phyloP scores from a whole-genome alignment of 768 basidiomycete genomes.

The Arthromyces matolae region DNA sequence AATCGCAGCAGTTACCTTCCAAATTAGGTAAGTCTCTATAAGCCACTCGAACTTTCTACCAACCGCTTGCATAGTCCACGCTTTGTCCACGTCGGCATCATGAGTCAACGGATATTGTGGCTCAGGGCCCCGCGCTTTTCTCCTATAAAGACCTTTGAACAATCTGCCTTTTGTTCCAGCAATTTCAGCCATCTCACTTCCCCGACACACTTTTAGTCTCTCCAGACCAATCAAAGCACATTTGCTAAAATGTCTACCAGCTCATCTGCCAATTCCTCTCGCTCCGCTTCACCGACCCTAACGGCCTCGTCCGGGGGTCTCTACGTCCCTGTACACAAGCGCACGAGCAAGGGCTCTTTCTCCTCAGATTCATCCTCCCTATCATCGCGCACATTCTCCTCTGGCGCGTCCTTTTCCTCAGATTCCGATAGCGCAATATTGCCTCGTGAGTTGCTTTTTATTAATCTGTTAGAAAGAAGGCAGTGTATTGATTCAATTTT shows the following conservation, averaged over 20 bases:
- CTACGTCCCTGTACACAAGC: constrained; percentile 41
- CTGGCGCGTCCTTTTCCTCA: constrained; percentile 13
- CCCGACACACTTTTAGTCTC: no score
- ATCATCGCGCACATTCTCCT: constrained; percentile 12
- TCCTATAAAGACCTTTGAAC: no score
- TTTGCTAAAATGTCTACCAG: constrained; percentile 22
- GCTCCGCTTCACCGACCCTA: constrained; percentile 18
- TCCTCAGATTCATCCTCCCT: constrained; percentile 16
- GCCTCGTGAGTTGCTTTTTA: constrained; percentile 14
- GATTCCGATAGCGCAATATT: constrained; percentile 14
- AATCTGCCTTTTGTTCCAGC: no score
- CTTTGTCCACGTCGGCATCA: constrained; percentile 6
- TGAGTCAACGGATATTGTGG: neutral
- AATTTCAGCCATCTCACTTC: no score
- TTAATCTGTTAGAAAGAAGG: neutral
- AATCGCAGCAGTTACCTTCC: constrained; percentile 5
- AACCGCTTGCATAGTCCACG: neutral
- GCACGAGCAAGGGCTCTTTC: constrained; percentile 19
- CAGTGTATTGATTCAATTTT: neutral
- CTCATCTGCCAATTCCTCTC: constrained; percentile 17
- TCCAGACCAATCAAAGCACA: neutral
- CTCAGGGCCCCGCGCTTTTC: no score
- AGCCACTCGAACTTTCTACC: constrained; percentile 15
- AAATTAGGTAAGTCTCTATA: constrained; percentile 3
- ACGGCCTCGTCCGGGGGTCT: constrained; percentile 18